These are phyloP conservation scores for Tetrapisispora namnaoensis DNA, from an alignment of 805 yeast genomes.

Conservation along the genomic window DNA sequence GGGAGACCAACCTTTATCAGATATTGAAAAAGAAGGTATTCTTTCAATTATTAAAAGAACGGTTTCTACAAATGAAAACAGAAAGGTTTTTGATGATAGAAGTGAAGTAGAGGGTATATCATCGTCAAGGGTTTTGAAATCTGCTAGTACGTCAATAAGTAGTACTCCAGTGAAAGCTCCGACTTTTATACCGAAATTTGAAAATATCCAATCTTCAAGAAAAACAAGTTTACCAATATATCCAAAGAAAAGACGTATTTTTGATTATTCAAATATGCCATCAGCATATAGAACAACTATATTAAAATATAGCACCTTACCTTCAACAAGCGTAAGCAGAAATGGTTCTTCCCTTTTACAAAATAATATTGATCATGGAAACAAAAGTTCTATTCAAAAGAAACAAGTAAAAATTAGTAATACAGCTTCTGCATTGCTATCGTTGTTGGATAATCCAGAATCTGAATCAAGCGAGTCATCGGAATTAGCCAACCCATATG, in stretches of 20 bases:
- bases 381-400: not conserved
- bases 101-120: not conserved
- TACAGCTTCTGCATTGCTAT: slow-evolving; percentile 41
- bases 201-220: slow-evolving; percentile 12
- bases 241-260: slow-evolving; percentile 27
- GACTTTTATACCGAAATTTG: slow-evolving; percentile 30
- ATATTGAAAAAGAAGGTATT: slow-evolving; percentile 76
- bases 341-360: not conserved
- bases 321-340: not conserved
- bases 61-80: not conserved
- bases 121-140: slow-evolving; percentile 8
- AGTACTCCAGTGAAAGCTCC: slow-evolving; percentile 22
- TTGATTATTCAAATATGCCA: slow-evolving; percentile 32
- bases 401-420: slow-evolving; percentile 28
- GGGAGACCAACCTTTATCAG: slow-evolving; percentile 66
- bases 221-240: slow-evolving; percentile 13
- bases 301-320: slow-evolving; percentile 20
- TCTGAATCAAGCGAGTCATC: slow-evolving; percentile 7
- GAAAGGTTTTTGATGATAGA: not conserved
- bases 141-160: slow-evolving; percentile 6
- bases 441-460: slow-evolving; percentile 31
- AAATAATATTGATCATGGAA: not conserved
- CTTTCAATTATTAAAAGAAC: slow-evolving; percentile 39
- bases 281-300: slow-evolving; percentile 32
- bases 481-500: slow-evolving; percentile 37